Percentiles rank a stretch among this genome's conserved stretches.
phyloP scores from a whole-genome alignment of 805 yeast species.

The Torulaspora indica region DNA sequence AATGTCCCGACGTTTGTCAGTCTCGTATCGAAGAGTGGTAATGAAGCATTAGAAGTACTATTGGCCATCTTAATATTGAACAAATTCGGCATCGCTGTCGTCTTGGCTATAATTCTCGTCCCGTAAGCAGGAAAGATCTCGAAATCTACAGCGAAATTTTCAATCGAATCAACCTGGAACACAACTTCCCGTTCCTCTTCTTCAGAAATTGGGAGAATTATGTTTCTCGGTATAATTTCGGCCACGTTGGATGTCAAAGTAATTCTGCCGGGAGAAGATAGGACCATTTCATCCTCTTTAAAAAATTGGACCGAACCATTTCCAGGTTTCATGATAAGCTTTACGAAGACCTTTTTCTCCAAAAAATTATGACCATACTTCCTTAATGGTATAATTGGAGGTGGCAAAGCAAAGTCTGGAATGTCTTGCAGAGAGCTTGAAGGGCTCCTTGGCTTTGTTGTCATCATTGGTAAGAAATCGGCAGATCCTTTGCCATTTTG shows the following conservation, averaged over 20 bases:
- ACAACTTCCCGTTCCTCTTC: slow-evolving; percentile 61
- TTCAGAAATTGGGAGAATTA: slow-evolving; percentile 64
- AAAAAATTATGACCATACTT: slow-evolving; percentile 94
- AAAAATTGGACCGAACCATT: slow-evolving; percentile 43
- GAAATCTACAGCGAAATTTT: slow-evolving; percentile 72
- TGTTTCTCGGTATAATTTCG: slow-evolving; percentile 83
- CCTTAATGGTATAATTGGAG: slow-evolving; percentile 90
- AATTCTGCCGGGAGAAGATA: slow-evolving; percentile 69
- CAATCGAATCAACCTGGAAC: slow-evolving; percentile 77
- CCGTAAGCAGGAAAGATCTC: slow-evolving; percentile 95
- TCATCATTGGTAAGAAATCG: background rate
- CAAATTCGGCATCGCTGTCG: slow-evolving; percentile 65
- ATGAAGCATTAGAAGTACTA: slow-evolving; percentile 36
- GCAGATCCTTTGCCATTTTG: background rate
- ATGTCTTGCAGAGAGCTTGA: slow-evolving; percentile 51
- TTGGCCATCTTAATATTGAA: slow-evolving; percentile 39
- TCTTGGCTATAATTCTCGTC: slow-evolving; percentile 82
- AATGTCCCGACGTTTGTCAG: slow-evolving; percentile 78
- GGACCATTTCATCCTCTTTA: slow-evolving; percentile 40
- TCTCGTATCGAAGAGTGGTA: slow-evolving; percentile 80
- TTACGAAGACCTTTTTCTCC: slow-evolving; percentile 83
- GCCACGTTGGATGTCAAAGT: slow-evolving; percentile 71
- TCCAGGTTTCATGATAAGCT: slow-evolving; percentile 57
- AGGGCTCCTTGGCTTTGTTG: slow-evolving; percentile 8
- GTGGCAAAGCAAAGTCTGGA: slow-evolving; percentile 89